Conservation (phyloP, 176 grass and related monocot species). For the Miscanthus lutarioriparius region DNA sequence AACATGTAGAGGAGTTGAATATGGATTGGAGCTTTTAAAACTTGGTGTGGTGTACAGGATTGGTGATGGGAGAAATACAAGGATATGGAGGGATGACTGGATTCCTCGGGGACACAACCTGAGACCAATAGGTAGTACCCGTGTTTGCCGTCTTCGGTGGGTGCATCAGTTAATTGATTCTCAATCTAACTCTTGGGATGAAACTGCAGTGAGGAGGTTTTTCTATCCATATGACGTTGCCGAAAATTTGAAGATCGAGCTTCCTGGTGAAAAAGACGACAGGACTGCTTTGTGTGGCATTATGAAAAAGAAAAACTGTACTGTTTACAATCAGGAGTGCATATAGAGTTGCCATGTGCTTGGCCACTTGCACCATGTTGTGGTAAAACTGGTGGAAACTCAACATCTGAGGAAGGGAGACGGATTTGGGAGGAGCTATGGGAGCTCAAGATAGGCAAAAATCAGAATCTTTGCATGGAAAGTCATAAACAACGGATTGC, state of each 20-base stretch:
- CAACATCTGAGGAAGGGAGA: background rate
- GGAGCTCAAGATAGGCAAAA: background rate
- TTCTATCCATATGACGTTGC: background rate
- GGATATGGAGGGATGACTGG: background rate
- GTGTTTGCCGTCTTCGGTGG: background rate
- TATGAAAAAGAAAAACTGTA: background rate
- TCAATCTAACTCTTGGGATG: background rate
- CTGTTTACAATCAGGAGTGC: background rate
- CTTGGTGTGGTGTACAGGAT: background rate
- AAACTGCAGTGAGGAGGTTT: background rate
- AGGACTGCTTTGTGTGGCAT: background rate
- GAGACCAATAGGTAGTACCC: background rate
- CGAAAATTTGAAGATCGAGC: background rate
- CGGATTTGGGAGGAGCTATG: background rate
- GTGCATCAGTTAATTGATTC: background rate
- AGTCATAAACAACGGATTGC: background rate
- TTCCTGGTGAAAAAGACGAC: background rate
- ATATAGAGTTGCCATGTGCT: background rate
- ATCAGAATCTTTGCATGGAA: background rate
- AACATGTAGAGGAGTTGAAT: background rate
- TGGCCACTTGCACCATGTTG: background rate
- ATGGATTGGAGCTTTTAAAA: background rate
- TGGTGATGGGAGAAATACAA: background rate
- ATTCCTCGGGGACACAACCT: background rate
- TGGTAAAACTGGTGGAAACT: background rate